Percentiles rank a stretch among this genome's conserved stretches.
phyloP scores from a whole-genome alignment of 2,329 filamentous ascomycete genomes.

The Elsinoe perseae region DNA sequence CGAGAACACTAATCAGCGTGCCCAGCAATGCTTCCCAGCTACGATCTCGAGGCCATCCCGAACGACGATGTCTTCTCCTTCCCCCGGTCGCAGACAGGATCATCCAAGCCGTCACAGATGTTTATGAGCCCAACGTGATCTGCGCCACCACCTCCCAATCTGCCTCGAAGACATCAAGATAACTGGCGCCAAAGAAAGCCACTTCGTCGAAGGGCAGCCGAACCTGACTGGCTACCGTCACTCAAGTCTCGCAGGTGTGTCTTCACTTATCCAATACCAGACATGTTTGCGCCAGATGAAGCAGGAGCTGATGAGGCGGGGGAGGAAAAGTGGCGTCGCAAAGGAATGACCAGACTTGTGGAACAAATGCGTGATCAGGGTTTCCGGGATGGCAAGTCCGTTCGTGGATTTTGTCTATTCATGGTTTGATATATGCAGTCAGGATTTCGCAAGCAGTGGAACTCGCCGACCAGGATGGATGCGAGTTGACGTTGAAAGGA shows the following conservation, averaged over 20 bases:
- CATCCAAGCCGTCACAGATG: neutral
- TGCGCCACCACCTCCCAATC: neutral
- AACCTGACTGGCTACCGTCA: conserved; percentile 20
- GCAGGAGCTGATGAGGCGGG: too few species aligned
- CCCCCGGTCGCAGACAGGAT: neutral
- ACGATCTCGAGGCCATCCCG: too few species aligned
- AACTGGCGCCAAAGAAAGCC: neutral
- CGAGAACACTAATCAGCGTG: too few species aligned
- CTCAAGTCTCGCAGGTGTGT: conserved; percentile 21
- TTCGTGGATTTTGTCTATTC: neutral
- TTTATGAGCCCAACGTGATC: neutral
- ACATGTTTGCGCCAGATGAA: too few species aligned
- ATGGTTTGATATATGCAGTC: neutral
- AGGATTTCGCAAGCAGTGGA: neutral
- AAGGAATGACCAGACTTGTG: neutral
- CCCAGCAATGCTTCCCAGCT: too few species aligned
- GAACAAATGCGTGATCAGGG: neutral
- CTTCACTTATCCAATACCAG: conserved; percentile 23
- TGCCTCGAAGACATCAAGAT: neutral
- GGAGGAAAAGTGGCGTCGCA: neutral
- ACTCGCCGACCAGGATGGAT: neutral
- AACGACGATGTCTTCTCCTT: neutral
- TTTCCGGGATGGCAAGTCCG: neutral
- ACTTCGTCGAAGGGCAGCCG: neutral
- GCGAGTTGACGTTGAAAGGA: neutral